Base-by-base conservation (phyloP, 148 eudicot genomes). In the Spergularia marina region DNA sequence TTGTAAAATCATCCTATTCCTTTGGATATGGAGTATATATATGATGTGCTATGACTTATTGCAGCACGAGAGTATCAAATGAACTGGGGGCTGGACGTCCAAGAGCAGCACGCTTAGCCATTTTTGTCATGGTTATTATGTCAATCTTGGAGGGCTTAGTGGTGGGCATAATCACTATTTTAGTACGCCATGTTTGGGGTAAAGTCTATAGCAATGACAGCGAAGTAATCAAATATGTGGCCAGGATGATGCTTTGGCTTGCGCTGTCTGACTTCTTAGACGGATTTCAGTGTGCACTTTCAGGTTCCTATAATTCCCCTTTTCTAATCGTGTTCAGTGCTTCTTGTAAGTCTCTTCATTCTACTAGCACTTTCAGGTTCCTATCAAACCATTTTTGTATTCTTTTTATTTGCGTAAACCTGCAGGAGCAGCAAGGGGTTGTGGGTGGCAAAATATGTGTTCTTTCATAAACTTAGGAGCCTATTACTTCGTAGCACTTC, bases 361-460 rank as follows among this genome's bases (percentile, higher is more conserved):
- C 49, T 44, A 44, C 49, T 44, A 44, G 3, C 49, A 44, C 16
- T 7, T 10, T 40, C n/a, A n/a, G n/a, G 14, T 54, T 14, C 20
- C 15, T 69, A 11, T 53, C 6, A 23, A 23, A 23, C 25, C 25
- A 23, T 23, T 23, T 23, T 0, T n/a, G 5, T 66, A 11, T 64
- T 54, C 4, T 52, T 18, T 0, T 51, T 12, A 23, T 10, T 47
- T 52, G 2, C 51, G 9, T 8, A 34, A 15, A 70, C 25, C 0
- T 18, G 61, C 16, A 90, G 95, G 95, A 40, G 87, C 89, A 67
- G 90, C 91, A 47, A 85, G 91, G 88, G 95, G 91, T 9, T 88
- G 90, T 72, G 90, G 91, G 14, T 86, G 91, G 91, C 91, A 90
- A 78, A 86, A 82, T 7, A 71, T 87, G 60, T 90, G 91, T 71